A percentile compares a stretch with the other conserved stretches of the same genome.
phyloP scores from a whole-genome alignment of 2,329 filamentous ascomycete genomes.

The Diaporthe sp. region DNA sequence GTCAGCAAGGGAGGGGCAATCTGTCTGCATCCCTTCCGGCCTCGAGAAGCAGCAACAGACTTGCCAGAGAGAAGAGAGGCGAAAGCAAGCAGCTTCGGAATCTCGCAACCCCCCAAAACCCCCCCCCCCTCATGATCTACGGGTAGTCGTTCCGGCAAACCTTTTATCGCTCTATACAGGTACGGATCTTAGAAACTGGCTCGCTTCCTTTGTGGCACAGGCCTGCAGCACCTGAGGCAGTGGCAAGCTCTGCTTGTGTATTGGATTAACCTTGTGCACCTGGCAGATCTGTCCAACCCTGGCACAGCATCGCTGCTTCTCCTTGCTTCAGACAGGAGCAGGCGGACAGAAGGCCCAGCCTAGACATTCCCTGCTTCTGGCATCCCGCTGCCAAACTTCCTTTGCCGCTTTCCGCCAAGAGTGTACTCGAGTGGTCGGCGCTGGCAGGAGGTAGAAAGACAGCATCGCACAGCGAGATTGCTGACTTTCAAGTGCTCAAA shows the following conservation, averaged over 20 bases:
- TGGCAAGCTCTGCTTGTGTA: conserved; percentile 29
- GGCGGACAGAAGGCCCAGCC: conserved; percentile 17
- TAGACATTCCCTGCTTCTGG: conserved; percentile 30
- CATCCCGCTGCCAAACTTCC: conserved; percentile 10
- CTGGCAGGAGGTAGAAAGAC: conserved; percentile 29
- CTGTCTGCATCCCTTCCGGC: conserved; percentile 30
- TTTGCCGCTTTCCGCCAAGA: conserved; percentile 15
- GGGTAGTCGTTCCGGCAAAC: conserved; percentile 17
- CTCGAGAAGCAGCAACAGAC: conserved; percentile 18
- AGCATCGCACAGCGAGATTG: conserved; percentile 15
- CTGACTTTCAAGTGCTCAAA: conserved; percentile 25
- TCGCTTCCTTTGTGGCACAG: conserved; percentile 36
- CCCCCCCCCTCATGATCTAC: conserved; percentile 7
- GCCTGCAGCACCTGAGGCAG: conserved; percentile 37
- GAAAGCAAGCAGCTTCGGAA: background rate
- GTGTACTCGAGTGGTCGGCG: conserved; percentile 15
- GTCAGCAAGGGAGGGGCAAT: conserved; percentile 35
- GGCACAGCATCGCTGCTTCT: conserved; percentile 34
- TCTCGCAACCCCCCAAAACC: background rate
- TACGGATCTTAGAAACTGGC: conserved; percentile 27
- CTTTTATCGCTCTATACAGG: conserved; percentile 20
- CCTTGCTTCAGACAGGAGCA: conserved; percentile 21
- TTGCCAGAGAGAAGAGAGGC: background rate
- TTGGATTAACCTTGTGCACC: conserved; percentile 25
- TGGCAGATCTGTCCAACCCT: conserved; percentile 30